A percentile compares a stretch with the other conserved stretches of the same genome.
phyloP scores from a whole-genome alignment of 176 grass and related monocot species.

The Hordeum vulgare region MorexV3_pseudomolecules_assembly NC_058518.1:307183029-307183528 shows the following conservation, averaged over 20 bases:
- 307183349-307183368: neutral
- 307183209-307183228: neutral
- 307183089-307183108: neutral
- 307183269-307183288: neutral
- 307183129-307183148: neutral
- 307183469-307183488: neutral
- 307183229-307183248: neutral
- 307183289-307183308: neutral
- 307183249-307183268: neutral
- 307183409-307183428: neutral
- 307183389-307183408: neutral
- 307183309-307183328: neutral
- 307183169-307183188: neutral
- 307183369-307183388: neutral
- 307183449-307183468: neutral
- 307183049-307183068: neutral
- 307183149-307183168: neutral
- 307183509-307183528: neutral
- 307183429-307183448: neutral
- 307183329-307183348: neutral
- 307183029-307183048: neutral
- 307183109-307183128: neutral
- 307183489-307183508: neutral
- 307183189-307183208: neutral
- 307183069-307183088: neutral